Base-by-base conservation (phyloP, 495 filamentous ascomycete genomes). In the Daldinia concentrica region DNA sequence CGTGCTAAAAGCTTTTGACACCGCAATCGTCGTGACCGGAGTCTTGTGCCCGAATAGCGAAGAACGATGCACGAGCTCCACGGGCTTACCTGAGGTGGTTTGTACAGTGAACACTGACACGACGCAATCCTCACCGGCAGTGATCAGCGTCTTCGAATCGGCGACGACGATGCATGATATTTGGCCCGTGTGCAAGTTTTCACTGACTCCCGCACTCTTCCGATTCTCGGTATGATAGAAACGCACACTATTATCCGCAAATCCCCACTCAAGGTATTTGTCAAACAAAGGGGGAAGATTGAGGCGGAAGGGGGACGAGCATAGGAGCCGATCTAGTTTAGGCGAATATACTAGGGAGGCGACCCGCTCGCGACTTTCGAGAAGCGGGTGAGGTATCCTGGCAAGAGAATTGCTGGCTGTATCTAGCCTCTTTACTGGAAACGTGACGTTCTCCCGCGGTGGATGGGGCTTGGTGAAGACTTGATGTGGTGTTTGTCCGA, bases 401-500 rank as follows among this genome's bases (percentile, higher is more conserved):
- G 91, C 93, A 58, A 99, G 81, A 15, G 87, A 89, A 71, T 92
- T 89, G 1, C 92, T 90, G 4, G 90, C 88, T 26, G 88, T 91
- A 80, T 98, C 95, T 5, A 99, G 81, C 52, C 92, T 84, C 62
- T 84, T 88, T 26, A 85, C 80, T 37, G 86, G 88, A 57, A 81
- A 85, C n/a, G 87, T 80, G 27, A 84, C 79, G 45, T 90, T 85
- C 71, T 98, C 94, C 41, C 90, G 86, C 36, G 85, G 77, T 7
- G 90, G 88, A 79, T 99, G 95, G 15, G 90, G 84, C 66, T 90
- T 88, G 30, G 88, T 89, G 79, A 98, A 99, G 19, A 98, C 90
- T 78, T 99, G 95, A 78, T 95, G 89, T 2, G 96, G 96, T 12
- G 96, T 99, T 77, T 99, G 95, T 1, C 95, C 95, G 79, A 99